Conservation (phyloP, 2,329 filamentous ascomycete species). For the Penicillium sp. region DNA sequence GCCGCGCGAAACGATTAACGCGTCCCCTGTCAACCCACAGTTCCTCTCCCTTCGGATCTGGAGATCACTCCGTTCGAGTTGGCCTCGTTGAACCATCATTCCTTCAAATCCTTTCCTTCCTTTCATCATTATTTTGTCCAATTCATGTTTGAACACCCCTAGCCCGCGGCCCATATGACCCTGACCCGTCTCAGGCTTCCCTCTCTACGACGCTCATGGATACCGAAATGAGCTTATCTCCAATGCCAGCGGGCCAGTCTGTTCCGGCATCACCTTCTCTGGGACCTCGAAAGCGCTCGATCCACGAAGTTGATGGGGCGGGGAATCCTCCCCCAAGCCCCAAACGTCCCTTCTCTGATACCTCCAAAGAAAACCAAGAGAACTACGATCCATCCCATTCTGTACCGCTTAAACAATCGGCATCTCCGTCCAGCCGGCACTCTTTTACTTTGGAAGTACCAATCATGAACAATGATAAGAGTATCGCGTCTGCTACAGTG, state of each 20-base stretch:
- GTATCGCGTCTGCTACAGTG: background rate
- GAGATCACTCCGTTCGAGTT: slow-evolving; percentile 4
- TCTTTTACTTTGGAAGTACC: background rate
- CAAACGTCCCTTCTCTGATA: slow-evolving; percentile 12
- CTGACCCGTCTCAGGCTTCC: background rate
- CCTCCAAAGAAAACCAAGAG: slow-evolving; percentile 22
- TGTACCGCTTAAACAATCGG: background rate
- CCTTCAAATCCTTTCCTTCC: background rate
- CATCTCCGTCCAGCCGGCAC: background rate
- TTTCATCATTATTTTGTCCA: background rate
- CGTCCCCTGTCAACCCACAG: slow-evolving; percentile 17
- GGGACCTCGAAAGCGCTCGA: slow-evolving; percentile 28
- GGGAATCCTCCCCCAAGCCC: slow-evolving; percentile 7
- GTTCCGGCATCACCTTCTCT: slow-evolving; percentile 17
- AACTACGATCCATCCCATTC: slow-evolving; percentile 17
- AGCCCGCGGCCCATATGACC: background rate
- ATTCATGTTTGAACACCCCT: background rate
- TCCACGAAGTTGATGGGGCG: slow-evolving; percentile 28
- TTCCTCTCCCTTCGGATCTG: slow-evolving; percentile 9
- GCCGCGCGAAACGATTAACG: slow-evolving; percentile 23
- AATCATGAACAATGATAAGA: background rate
- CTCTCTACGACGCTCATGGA: slow-evolving; percentile 16
- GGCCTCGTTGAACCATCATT: background rate
- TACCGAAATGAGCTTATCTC: slow-evolving; percentile 19
- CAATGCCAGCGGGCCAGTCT: slow-evolving; percentile 14